These are phyloP conservation scores for Phytophthora ramorum DNA, from an alignment of 352 stramenopile genomes.

Conservation along the genomic window DNA sequence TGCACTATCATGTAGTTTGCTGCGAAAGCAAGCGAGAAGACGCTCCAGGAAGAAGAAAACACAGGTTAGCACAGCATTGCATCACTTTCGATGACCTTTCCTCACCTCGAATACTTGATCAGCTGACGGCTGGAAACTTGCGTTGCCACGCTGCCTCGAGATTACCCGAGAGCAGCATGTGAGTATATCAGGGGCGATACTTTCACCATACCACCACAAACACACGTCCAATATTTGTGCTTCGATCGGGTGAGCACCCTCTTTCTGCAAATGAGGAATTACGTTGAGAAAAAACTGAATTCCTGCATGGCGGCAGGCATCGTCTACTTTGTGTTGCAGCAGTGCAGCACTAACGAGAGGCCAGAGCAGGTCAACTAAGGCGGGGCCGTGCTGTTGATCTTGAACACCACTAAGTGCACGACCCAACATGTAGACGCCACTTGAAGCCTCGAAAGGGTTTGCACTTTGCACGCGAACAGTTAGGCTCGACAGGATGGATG, in stretches of 20 bases:
- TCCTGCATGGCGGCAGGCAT: constrained; percentile 37
- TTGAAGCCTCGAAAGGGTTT: constrained; percentile 33
- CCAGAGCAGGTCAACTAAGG: constrained; percentile 62
- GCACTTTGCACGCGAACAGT: constrained; percentile 41
- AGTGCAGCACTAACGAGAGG: constrained; percentile 47
- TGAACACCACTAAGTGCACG: constrained; percentile 62
- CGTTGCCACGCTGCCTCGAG: constrained; percentile 41
- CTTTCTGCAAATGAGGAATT: constrained; percentile 32
- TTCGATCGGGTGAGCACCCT: constrained; percentile 33
- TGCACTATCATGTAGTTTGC: constrained; percentile 53
- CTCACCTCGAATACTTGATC: constrained; percentile 42
- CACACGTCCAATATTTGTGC: constrained; percentile 49
- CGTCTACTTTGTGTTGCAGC: constrained; percentile 31
- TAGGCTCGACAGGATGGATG: constrained; percentile 46
- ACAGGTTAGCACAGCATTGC: neutral
- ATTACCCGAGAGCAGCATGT: constrained; percentile 52
- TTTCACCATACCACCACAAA: constrained; percentile 54
- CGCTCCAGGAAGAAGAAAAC: constrained; percentile 21
- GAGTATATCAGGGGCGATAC: constrained; percentile 50
- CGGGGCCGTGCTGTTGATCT: constrained; percentile 31
- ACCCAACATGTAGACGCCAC: constrained; percentile 53
- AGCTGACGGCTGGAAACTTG: constrained; percentile 29
- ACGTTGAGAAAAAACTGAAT: constrained; percentile 66
- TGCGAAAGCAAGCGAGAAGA: constrained; percentile 45
- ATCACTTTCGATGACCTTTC: neutral